Evolutionary conservation across 179 eudicot genomes (phyloP), one percentile per base, ranked within the genome.

Genomic region (Sideroxylon spinosum): DNA sequence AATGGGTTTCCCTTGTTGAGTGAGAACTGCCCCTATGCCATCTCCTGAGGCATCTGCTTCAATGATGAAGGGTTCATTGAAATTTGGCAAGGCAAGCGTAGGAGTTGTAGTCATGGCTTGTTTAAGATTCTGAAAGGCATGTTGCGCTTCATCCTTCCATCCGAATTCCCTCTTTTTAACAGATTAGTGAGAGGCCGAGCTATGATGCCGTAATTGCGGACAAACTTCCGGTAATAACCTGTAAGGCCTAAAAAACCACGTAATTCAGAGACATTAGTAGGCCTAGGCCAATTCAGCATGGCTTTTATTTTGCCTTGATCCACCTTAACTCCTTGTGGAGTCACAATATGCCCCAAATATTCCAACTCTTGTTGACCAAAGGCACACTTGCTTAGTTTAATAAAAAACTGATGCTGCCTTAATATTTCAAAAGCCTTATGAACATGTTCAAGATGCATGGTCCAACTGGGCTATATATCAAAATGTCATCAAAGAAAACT

Each of bases 201-300:
- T 22, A 74, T 4, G 0, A 74, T 20, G 0, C 77, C 23, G 59
- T 57, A 74, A 4, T 25, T 44, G 7, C 53, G 68, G 6, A 74
- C 67, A 60, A 74, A 74, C 16, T 74, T 57, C 3, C 50, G 8
- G 16, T 74, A 74, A 8, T 74, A 74, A 1, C 66, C 5, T 37
- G 67, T 59, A 6, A 74, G 77, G 1, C 77, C 77, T 28, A 74
- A 50, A 22, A 56, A 74, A 0, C 67, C 67, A 2, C 52, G 52
- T 55, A 74, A 71, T 2, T 20, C 61, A 3, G 60, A 6, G 20
- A 71, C 50, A 44, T 23, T 71, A 7, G 56, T 71, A n/a, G 75
- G 75, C 9, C 8, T 16, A 64, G 44, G 68, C 68, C 28, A n/a
- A 64, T 64, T 64, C 2, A 6, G 37, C 37, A 64, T 64, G 0